Evolutionary conservation across 2,329 filamentous ascomycete genomes (phyloP).

Genomic region (Claviceps maximensis): DNA sequence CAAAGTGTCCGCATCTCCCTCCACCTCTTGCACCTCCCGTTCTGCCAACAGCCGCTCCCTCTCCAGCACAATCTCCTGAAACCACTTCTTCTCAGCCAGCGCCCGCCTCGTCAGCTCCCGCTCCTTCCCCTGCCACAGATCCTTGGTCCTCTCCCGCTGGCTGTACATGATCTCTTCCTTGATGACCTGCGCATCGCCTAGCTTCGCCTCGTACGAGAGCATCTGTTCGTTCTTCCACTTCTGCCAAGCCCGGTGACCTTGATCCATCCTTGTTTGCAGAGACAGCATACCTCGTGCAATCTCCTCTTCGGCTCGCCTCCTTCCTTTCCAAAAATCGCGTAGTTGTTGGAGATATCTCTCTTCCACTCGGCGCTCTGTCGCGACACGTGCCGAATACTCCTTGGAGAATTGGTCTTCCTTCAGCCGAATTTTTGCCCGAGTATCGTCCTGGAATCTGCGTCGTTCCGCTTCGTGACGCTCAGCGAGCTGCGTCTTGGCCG

Average conservation of each 20-base stretch:
- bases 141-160: constrained; percentile 18
- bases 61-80: constrained; percentile 30
- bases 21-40: constrained; percentile 29
- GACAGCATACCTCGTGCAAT: constrained; percentile 20
- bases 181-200: constrained; percentile 27
- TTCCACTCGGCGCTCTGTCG: constrained; percentile 30
- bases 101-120: constrained; percentile 20
- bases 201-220: constrained; percentile 18
- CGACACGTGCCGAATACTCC: constrained; percentile 29
- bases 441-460: constrained; percentile 14
- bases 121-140: constrained; percentile 16
- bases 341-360: constrained; percentile 29
- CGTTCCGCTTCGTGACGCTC: constrained; percentile 22
- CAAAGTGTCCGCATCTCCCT: constrained; percentile 24
- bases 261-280: constrained; percentile 28
- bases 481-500: constrained; percentile 17
- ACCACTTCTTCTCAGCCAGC: constrained; percentile 34
- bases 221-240: constrained; percentile 28
- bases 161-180: constrained; percentile 30
- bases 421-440: constrained; percentile 17
- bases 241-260: constrained; percentile 26
- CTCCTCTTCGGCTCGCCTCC: constrained; percentile 18
- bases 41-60: constrained; percentile 28
- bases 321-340: constrained; percentile 23
- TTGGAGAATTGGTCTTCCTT: constrained; percentile 21